Base-by-base conservation (phyloP, 345 rosid species). In the Linum tenue region DNA sequence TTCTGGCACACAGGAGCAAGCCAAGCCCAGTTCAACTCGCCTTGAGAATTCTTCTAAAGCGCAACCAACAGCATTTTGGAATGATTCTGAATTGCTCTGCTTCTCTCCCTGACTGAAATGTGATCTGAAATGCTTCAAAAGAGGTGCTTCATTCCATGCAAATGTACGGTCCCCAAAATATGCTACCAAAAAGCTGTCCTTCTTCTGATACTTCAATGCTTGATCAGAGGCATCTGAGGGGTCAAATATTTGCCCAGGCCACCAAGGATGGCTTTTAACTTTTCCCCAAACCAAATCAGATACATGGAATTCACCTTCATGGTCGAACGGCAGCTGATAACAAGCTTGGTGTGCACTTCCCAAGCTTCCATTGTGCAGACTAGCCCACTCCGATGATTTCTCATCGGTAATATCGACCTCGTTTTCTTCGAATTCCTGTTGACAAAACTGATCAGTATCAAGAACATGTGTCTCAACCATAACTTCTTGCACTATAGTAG, bases 171-270 rank as follows among this genome's bases (percentile, higher is more conserved):
- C 94, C 17, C 94, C 90, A 75, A 87, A 87, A 72, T 85, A 87
- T 31, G 88, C 90, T 5, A 87, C 90, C 76, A 87, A 77, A 77
- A 77, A 84, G 64, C 80, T 73, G 65, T 83, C 90, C 72, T 79
- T 85, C 69, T 85, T 79, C 41, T 83, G 76, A 82, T 83, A 76
- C 65, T 76, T 81, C 72, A 77, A 63, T 37, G 90, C 88, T 77
- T 73, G 81, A 63, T 84, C 90, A 5, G 88, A 85, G 16, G 94
- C 85, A 70, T 81, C 82, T n/a, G 85, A 74, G 64, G 86, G 76
- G 76, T 87, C 82, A 70, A 80, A 83, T 56, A 87, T 87, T 77
- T 87, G 90, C 5, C 94, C 94, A 64, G 94, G 94, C 94, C 94
- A 87, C 94, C 90, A 84, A 2, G 88, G 94, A 73, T 87, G 90